Evolutionary conservation across 768 basidiomycete species (phyloP).

Genomic region (Termitomyces sp.): DNA sequence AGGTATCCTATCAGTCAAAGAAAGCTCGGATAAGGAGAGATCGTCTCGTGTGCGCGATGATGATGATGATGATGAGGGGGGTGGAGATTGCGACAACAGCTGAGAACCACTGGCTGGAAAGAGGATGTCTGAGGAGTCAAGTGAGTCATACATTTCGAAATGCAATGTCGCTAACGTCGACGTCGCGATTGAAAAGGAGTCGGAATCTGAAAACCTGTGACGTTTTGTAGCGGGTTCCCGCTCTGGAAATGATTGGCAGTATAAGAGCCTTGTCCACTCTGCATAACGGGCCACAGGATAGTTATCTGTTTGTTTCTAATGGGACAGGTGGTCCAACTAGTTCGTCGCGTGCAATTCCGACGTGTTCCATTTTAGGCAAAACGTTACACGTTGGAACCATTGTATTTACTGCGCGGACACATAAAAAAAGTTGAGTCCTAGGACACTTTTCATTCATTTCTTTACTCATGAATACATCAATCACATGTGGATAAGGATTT

Average conservation of each 20-base stretch:
- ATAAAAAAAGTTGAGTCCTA: not conserved
- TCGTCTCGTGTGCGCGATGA: constrained; percentile 24
- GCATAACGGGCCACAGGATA: no score
- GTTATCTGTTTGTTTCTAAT: no score
- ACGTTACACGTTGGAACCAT: no score
- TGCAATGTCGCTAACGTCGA: not conserved
- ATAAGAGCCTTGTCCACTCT: no score
- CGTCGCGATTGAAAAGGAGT: not conserved
- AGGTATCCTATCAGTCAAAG: constrained; percentile 22
- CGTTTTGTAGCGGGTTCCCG: no score
- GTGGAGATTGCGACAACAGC: constrained; percentile 26
- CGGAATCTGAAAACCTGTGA: not conserved
- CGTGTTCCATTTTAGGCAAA: no score
- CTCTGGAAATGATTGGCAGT: no score
- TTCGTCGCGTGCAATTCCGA: no score
- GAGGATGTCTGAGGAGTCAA: constrained; percentile 10
- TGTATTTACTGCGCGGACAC: no score
- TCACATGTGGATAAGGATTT: not conserved
- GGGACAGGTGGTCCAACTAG: no score
- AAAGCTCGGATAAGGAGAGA: constrained; percentile 32
- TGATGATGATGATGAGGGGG: constrained; percentile 18
- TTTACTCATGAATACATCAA: not conserved
- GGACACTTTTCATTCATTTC: not conserved
- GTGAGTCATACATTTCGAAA: constrained; percentile 9
- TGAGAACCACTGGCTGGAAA: constrained; percentile 17